phyloP scores from a whole-genome alignment of 108 stramenopile genomes.

The Nannochloropsis gaditana region DNA sequence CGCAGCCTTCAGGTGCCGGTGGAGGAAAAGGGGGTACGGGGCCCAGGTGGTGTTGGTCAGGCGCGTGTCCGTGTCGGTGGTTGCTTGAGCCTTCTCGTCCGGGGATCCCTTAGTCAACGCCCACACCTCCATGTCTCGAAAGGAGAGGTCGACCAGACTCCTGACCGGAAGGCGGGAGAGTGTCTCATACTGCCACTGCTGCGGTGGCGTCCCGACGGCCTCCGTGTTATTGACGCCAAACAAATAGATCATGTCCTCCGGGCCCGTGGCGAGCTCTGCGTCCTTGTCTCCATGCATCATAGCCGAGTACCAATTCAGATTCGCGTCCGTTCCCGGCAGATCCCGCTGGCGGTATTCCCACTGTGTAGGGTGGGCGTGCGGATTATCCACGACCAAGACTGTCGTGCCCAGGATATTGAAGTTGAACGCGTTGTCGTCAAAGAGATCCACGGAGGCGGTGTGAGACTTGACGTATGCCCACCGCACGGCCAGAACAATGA shows the following conservation, averaged over 20 bases:
- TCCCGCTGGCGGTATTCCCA: not conserved
- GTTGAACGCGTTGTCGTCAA: not conserved
- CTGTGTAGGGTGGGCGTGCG: not conserved
- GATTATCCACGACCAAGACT: not conserved
- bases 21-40: not conserved
- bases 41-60: conserved; percentile 19
- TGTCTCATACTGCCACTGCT: conserved; percentile 7
- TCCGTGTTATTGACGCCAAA: not conserved
- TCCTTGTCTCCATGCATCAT: not conserved
- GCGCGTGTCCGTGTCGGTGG: not conserved
- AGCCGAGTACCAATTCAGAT: conserved; percentile 13
- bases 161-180: not conserved
- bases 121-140: not conserved
- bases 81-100: not conserved
- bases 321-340: not conserved
- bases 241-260: not conserved
- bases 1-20: not conserved
- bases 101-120: not conserved
- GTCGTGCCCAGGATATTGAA: not conserved
- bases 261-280: not conserved
- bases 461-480: not conserved
- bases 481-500: not conserved
- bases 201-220: not conserved
- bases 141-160: conserved; percentile 19
- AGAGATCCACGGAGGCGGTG: not conserved